Conservation (phyloP, 441 rosid species). For the Syzygium syzygioides region DNA sequence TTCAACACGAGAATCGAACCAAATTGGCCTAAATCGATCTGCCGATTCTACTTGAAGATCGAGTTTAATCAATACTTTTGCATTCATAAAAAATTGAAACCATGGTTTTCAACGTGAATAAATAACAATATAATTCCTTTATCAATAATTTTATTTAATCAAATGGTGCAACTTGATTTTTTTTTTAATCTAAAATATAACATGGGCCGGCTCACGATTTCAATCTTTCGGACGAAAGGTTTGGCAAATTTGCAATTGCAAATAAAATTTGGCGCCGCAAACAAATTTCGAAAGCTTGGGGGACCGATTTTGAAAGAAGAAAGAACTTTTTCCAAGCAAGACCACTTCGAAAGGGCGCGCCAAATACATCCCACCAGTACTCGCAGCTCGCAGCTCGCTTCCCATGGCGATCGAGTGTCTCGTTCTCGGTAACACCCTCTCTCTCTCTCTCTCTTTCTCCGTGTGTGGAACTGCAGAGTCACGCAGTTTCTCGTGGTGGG, state of each 20-base stretch:
- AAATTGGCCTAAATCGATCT: no score
- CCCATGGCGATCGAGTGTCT: conserved; percentile 63
- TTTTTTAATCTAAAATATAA: no score
- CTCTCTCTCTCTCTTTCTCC: no score
- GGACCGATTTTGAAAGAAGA: neutral
- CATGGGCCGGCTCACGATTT: no score
- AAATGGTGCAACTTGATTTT: no score
- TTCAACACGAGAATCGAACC: no score
- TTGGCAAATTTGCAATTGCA: neutral
- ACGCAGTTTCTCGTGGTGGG: neutral
- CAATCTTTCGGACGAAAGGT: neutral
- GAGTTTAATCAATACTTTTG: no score
- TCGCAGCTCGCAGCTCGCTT: neutral
- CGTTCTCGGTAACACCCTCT: conserved; percentile 41
- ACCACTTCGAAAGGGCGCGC: neutral
- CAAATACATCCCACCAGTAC: neutral
- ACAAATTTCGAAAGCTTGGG: neutral
- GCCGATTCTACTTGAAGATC: no score
- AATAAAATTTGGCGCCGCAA: neutral
- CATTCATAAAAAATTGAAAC: no score
- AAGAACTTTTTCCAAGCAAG: neutral
- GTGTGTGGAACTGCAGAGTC: neutral
- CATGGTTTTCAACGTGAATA: no score
- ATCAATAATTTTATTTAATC: no score
- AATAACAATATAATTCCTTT: no score